Evolutionary conservation across 306 rosid species (phyloP), one percentile per base, ranked within the genome.

Genomic region (Neltuma alba): DNA sequence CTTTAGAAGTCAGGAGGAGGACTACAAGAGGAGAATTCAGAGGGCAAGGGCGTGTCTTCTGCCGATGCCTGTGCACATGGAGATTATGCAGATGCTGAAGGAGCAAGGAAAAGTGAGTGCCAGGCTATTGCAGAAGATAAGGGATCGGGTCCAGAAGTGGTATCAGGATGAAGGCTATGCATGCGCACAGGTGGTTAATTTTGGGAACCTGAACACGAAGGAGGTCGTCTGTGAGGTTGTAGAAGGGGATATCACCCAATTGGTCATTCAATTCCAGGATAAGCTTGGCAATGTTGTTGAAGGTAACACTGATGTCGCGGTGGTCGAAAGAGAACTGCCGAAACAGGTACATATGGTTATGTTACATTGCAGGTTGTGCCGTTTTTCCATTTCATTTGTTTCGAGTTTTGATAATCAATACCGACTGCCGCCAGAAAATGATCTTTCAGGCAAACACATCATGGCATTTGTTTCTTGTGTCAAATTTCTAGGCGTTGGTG

Each of bases 141-240:
- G 99, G 74, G 99, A 95, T 55, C 50, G 91, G n/a, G 99, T 95
- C 4, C 99, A 95, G 85, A 92, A 84, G 50, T 95, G 99, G 99
- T 95, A 95, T 79, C 97, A 92, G 21, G 99, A 95, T 70, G 96
- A 91, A 81, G 99, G 99, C 8, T 95, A 89, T 79, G 99, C 97
- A 0, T 95, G 99, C 33, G 99, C 98, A 6, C 99, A 95, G 76
- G 99, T 95, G 23, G 98, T 95, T 44, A 95, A 95, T 84, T 95
- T 95, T 20, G 99, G 99, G 61, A 95, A 95, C 66, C 85, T 95
- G 63, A 95, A 95, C 25, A 95, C 99, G 20, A 89, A 84, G 80
- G 99, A 95, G 87, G 98, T 95, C 60, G 98, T 93, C 31, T 95
- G 99, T 67, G 99, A 95, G 89, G 99, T 95, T 79, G 97, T 93